phyloP scores from a whole-genome alignment of 2,329 filamentous ascomycete genomes.

The Aspergillus eucalypticola region DNA sequence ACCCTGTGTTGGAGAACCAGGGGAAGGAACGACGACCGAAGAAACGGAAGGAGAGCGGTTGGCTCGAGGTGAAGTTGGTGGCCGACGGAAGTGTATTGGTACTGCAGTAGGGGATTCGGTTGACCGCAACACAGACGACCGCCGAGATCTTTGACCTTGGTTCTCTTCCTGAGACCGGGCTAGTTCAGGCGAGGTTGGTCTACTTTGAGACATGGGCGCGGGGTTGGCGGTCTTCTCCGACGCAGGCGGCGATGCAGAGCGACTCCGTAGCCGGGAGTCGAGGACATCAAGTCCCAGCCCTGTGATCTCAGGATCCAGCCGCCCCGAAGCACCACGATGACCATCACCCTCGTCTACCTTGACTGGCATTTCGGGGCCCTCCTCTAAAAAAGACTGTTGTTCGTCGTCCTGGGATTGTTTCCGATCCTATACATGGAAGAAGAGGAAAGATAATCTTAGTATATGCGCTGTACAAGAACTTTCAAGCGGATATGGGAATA shows the following conservation, averaged over 20 bases:
- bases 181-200: conserved; percentile 35
- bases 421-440: conserved; percentile 36
- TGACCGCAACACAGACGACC: conserved; percentile 31
- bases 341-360: conserved; percentile 41
- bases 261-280: conserved; percentile 35
- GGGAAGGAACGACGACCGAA: conserved; percentile 38
- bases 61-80: conserved; percentile 48
- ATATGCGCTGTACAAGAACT: conserved; percentile 28
- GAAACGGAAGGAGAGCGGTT: conserved; percentile 44
- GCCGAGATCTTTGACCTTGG: conserved; percentile 24
- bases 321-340: conserved; percentile 51
- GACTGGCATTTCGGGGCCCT: conserved; percentile 60
- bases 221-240: conserved; percentile 31
- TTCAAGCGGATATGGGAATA: conserved; percentile 22
- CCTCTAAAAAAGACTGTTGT: conserved; percentile 63
- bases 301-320: conserved; percentile 23
- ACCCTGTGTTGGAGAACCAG: conserved; percentile 45
- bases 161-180: conserved; percentile 17
- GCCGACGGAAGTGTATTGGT: conserved; percentile 57
- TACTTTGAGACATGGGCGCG: conserved; percentile 34
- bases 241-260: conserved; percentile 35
- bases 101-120: conserved; percentile 55
- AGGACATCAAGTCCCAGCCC: conserved; percentile 24
- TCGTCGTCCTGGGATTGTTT: conserved; percentile 38
- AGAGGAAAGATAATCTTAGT: conserved; percentile 32